Evolutionary conservation across 208 protist genomes (phyloP).

Genomic region (Phytomonas sp.): DNA sequence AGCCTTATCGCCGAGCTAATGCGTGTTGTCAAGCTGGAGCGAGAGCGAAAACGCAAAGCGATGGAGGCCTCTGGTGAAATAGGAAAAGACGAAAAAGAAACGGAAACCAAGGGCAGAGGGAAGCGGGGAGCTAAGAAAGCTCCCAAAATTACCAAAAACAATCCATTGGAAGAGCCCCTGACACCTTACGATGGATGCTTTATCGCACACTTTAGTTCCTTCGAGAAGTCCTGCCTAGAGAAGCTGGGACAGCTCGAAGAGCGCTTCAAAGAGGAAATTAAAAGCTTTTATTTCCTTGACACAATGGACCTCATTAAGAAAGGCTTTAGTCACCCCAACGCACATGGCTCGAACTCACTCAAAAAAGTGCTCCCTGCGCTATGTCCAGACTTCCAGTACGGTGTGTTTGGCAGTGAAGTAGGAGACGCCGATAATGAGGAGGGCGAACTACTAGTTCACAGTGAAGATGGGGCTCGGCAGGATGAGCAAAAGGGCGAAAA

Average conservation of each 20-base stretch:
- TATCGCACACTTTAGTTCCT: conserved; percentile 82
- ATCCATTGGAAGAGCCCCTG: conserved; percentile 35
- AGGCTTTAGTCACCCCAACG: conserved; percentile 71
- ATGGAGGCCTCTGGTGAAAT: conserved; percentile 62
- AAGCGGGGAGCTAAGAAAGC: conserved; percentile 19
- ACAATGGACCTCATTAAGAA: conserved; percentile 80
- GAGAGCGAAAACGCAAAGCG: conserved; percentile 50
- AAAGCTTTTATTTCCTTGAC: conserved; percentile 81
- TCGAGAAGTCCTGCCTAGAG: conserved; percentile 83
- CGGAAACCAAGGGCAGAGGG: conserved; percentile 10
- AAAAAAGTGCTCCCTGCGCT: conserved; percentile 87
- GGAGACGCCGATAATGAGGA: conserved; percentile 3
- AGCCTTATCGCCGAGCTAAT: conserved; percentile 66
- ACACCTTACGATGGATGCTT: conserved; percentile 80
- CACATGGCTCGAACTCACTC: conserved; percentile 79
- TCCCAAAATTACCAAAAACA: conserved; percentile 31
- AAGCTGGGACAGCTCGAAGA: conserved; percentile 74
- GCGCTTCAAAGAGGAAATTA: conserved; percentile 68
- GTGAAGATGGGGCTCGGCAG: conserved; percentile 9
- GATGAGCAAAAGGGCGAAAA: conserved; percentile 81
- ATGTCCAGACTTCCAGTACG: conserved; percentile 82
- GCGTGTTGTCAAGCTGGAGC: conserved; percentile 63
- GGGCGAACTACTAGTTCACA: conserved; percentile 4
- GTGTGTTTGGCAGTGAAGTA: conserved; percentile 63
- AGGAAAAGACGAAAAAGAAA: conserved; percentile 18